Evolutionary conservation across 306 rosid genomes (phyloP).

Genomic region (Dryas octopetala): DNA sequence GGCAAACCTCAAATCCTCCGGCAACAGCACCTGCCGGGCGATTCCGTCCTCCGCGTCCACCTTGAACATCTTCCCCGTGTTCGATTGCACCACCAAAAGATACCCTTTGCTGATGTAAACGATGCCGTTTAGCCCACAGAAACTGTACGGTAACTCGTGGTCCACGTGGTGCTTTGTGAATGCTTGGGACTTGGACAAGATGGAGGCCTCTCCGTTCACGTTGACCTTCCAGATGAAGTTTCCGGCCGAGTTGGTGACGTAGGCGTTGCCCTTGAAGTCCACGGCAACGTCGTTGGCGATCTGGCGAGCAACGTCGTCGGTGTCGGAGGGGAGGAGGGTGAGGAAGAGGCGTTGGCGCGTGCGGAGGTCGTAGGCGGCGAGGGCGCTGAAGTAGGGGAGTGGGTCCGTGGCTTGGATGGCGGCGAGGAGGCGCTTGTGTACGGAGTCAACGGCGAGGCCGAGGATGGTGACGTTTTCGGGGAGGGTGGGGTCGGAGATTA

Average conservation of each 20-base stretch:
- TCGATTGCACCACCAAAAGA: conserved; percentile 64
- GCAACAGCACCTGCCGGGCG: conserved; percentile 49
- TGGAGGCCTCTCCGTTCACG: conserved; percentile 47
- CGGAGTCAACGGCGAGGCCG: conserved; percentile 66
- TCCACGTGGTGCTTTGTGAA: conserved; percentile 49
- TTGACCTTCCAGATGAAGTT: conserved; percentile 83
- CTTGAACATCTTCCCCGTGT: conserved; percentile 81
- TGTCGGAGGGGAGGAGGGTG: conserved; percentile 39
- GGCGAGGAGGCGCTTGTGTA: conserved; percentile 65
- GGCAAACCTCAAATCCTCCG: conserved; percentile 44
- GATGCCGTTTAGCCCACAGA: conserved; percentile 69
- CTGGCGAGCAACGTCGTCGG: conserved; percentile 13
- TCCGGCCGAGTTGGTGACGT: conserved; percentile 62
- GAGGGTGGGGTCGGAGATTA: conserved; percentile 60
- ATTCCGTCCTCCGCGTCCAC: conserved; percentile 62
- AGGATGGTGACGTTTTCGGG: conserved; percentile 61
- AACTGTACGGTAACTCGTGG: conserved; percentile 25
- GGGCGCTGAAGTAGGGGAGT: conserved; percentile 66
- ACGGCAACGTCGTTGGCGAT: conserved; percentile 70
- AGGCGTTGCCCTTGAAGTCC: conserved; percentile 74
- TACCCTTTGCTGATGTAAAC: conserved; percentile 74
- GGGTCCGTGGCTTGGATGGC: conserved; percentile 45
- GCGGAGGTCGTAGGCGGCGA: conserved; percentile 74
- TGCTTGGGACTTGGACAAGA: conserved; percentile 53
- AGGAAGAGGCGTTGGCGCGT: conserved; percentile 60